These are phyloP conservation scores for Sarcodon aspratus DNA, from an alignment of 768 basidiomycete genomes.

Conservation along the genomic window DNA sequence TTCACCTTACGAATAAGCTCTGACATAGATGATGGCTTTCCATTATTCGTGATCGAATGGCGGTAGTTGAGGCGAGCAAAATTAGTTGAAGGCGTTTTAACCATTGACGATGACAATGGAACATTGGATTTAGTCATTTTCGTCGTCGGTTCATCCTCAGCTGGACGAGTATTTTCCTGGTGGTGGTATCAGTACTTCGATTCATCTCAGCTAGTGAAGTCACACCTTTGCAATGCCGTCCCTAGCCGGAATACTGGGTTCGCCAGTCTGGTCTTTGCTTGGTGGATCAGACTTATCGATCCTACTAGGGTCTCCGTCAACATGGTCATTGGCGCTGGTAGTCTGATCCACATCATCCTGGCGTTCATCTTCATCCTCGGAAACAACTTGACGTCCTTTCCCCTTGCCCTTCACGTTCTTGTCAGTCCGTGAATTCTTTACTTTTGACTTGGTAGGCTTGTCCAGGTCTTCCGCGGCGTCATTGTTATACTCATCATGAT, in stretches of 20 bases:
- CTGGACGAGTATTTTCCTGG: neutral
- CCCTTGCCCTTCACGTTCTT: neutral
- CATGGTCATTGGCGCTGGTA: no score
- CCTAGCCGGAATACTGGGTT: neutral
- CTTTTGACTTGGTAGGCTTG: neutral
- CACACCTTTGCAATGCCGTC: no score
- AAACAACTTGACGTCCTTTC: neutral
- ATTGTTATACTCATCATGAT: neutral
- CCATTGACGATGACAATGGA: slow-evolving; percentile 1
- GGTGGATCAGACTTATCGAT: no score
- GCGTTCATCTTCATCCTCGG: neutral
- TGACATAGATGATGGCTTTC: slow-evolving; percentile 52
- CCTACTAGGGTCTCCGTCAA: no score
- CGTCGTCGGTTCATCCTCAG: neutral
- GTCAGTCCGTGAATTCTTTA: neutral
- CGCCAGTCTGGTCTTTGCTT: neutral
- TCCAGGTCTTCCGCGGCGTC: neutral
- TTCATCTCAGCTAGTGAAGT: no score
- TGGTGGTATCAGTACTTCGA: neutral
- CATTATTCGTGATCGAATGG: slow-evolving; percentile 20
- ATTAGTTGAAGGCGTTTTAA: slow-evolving; percentile 6
- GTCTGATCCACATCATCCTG: neutral
- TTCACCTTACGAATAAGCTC: slow-evolving; percentile 68
- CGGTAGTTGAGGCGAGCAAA: slow-evolving; percentile 3
- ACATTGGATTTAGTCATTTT: slow-evolving; percentile 4